Base-by-base conservation (phyloP, 2,329 filamentous ascomycete species). In the Trichoderma sp. region DNA sequence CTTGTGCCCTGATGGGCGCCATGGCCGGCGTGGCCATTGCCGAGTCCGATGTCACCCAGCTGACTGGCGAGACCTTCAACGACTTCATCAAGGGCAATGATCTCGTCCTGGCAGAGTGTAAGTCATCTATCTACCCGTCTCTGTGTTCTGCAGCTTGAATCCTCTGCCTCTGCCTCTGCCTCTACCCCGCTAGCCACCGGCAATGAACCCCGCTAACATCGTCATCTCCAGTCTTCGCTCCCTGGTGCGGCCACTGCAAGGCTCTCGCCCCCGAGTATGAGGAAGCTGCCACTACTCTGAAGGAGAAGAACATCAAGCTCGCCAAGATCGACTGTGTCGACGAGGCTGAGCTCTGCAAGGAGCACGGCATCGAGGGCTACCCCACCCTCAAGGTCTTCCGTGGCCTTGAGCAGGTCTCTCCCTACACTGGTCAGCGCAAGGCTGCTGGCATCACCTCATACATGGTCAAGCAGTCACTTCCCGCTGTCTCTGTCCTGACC, bases 341-440 rank as follows among this genome's bases (percentile, higher is more conserved):
- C 81, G 93, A 99, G 86, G 85, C 90, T 72, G 93, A 97, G 40
- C 91, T 99, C 74, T 99, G 96, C 89, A 88, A 94, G 82, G 85
- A 88, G 76, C 92, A 92, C 77, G 94, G 93, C 72, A 94, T 99
- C 55, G 94, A 98, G 86, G 96, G 96, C 74, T 99, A 99, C 87
- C 96, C 96, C 72, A 99, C 96, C 74, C 89, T 99, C 79, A 99
- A 98, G 90, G 89, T 99, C 83, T 99, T 99, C 94, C 93, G 95
- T 77, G 95, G 96, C 75, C 82, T 84, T 55, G 93, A 97, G 13
- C 93, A 91, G 80, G 83, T 93, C 79, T 19, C 40, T 73, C 91
- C 94, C 72, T 99, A 99, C 85, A 86, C 86, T 76, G 96, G 96
- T 79, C 91, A 93, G 82, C 89, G 96, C 81, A 97, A 98, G 87